Percentiles rank a stretch among this genome's conserved stretches.
These are phyloP conservation scores for Musa acuminata DNA, from an alignment of 176 grass and related monocot species.

Conservation along the genomic window DNA sequence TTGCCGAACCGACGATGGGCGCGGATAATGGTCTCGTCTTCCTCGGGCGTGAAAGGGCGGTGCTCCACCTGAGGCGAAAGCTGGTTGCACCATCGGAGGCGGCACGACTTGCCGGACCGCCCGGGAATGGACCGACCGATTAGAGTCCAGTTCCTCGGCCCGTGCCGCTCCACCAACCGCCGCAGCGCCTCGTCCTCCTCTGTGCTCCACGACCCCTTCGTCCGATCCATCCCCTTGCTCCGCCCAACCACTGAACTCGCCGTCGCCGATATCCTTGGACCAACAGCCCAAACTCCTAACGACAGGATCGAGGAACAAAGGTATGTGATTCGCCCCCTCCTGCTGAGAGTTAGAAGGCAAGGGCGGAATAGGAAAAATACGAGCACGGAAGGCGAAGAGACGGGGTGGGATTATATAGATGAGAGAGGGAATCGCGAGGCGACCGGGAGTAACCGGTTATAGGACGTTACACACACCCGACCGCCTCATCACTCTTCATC, in stretches of 20 bases:
- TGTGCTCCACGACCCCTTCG: constrained; percentile 11
- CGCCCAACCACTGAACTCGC: not conserved
- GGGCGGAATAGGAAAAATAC: not conserved
- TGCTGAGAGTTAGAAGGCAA: not conserved
- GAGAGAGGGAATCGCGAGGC: not conserved
- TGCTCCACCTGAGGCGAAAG: constrained; percentile 19
- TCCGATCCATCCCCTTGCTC: not conserved
- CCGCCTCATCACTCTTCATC: not conserved
- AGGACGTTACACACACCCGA: not conserved
- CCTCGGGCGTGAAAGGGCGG: constrained; percentile 24
- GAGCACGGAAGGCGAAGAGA: not conserved
- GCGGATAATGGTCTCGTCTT: constrained; percentile 24
- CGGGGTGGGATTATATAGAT: not conserved
- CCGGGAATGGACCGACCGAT: constrained; percentile 10
- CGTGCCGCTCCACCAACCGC: constrained; percentile 1
- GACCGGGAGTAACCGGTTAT: not conserved
- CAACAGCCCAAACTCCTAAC: not conserved
- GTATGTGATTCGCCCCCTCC: not conserved
- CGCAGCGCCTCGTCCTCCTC: constrained; percentile 13
- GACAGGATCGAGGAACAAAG: no score
- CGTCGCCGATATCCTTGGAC: not conserved
- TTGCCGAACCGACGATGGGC: constrained; percentile 37
- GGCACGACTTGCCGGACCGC: constrained; percentile 13
- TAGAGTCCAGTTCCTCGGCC: constrained; percentile 5
- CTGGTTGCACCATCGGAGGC: constrained; percentile 16